A percentile compares a stretch with the other conserved stretches of the same genome.
These are phyloP conservation scores for Colletotrichum brevisporum DNA, from an alignment of 2,329 filamentous ascomycete genomes.

Conservation along the genomic window DNA sequence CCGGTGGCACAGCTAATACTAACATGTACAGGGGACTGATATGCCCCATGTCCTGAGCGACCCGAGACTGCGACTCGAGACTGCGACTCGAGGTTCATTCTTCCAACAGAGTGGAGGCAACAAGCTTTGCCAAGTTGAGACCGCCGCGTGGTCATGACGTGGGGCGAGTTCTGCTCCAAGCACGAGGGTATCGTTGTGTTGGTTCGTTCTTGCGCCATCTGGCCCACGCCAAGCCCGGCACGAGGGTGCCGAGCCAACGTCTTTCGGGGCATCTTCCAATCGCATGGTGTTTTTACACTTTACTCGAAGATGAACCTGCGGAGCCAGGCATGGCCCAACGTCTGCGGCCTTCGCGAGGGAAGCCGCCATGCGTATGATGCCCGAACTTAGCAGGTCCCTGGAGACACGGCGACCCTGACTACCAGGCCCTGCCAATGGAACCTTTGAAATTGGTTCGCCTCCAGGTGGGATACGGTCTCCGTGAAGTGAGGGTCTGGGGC, in stretches of 20 bases:
- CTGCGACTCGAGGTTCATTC: background rate
- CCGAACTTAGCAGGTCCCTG: too few relatives aligned
- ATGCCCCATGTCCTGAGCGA: background rate
- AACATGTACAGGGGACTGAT: background rate
- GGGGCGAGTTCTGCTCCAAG: background rate
- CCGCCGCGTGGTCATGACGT: background rate
- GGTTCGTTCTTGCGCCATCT: background rate
- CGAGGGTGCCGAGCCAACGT: background rate
- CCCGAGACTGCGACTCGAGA: too few relatives aligned
- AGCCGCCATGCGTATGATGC: too few relatives aligned
- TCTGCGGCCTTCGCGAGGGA: too few relatives aligned
- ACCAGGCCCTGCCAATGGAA: too few relatives aligned
- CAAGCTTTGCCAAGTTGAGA: background rate
- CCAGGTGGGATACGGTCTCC: too few relatives aligned
- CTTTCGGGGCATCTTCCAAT: background rate
- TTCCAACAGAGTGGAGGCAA: background rate
- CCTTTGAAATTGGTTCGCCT: too few relatives aligned
- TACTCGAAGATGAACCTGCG: too few relatives aligned
- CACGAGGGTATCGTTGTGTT: background rate
- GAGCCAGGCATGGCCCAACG: too few relatives aligned
- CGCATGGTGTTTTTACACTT: too few relatives aligned
- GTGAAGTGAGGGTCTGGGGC: too few relatives aligned
- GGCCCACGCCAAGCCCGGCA: background rate
- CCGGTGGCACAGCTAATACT: background rate
- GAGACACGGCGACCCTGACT: too few relatives aligned